Percentiles rank a stretch among this genome's conserved stretches.
phyloP scores from a whole-genome alignment of 2,329 filamentous ascomycete species.

The Diaporthe citriasiana region DNA sequence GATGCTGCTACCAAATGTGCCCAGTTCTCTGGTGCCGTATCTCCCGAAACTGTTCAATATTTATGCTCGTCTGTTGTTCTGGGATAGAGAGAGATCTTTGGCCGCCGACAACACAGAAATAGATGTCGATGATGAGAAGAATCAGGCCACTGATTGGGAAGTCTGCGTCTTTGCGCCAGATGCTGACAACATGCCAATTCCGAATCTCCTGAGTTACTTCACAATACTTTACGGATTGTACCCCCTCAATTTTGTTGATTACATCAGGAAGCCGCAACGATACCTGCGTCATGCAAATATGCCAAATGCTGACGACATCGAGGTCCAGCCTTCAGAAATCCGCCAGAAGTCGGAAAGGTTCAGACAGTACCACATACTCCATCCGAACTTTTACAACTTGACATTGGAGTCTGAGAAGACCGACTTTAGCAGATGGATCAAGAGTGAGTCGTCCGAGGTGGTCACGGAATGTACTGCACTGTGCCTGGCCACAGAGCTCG shows the following conservation, averaged over 20 bases:
- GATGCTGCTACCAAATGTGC: constrained; percentile 88
- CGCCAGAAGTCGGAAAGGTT: constrained; percentile 82
- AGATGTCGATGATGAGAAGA: constrained; percentile 75
- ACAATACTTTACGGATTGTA: constrained; percentile 88
- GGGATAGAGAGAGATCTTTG: constrained; percentile 71
- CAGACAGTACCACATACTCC: constrained; percentile 79
- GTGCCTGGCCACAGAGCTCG: constrained; percentile 56
- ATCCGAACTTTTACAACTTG: constrained; percentile 87
- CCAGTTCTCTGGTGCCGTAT: constrained; percentile 76
- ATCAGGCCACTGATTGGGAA: constrained; percentile 75
- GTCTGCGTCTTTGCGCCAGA: constrained; percentile 73
- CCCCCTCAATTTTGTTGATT: constrained; percentile 88
- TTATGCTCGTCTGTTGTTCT: constrained; percentile 84
- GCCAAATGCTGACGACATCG: constrained; percentile 78
- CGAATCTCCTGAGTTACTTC: constrained; percentile 81
- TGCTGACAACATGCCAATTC: constrained; percentile 72
- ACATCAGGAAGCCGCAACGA: constrained; percentile 84
- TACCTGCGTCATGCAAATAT: constrained; percentile 82
- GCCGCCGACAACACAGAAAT: constrained; percentile 56
- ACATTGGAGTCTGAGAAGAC: constrained; percentile 85
- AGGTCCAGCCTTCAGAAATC: constrained; percentile 84
- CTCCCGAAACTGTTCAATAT: constrained; percentile 84
- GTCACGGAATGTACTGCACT: constrained; percentile 84
- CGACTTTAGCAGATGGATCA: constrained; percentile 83
- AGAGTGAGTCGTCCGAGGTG: constrained; percentile 83